Base-by-base conservation (phyloP, 441 rosid species). In the Pelargonium myrrhifolium region DNA sequence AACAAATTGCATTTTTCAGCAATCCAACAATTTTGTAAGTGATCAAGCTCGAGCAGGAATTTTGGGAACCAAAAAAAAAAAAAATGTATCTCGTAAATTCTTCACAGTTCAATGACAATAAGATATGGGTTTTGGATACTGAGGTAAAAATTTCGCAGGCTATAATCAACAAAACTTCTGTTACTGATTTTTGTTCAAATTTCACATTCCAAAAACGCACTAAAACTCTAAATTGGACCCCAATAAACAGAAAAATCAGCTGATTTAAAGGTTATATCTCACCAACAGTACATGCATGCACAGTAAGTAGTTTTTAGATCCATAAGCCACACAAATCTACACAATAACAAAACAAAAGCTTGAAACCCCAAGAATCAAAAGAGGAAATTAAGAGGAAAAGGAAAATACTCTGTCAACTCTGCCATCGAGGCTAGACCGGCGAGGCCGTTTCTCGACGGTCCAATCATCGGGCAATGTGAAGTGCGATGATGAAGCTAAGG, bases 391-490 rank as follows among this genome's bases (percentile, higher is more conserved):
- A 59, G 10, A 31, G 28, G 18, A 43, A 4, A 47, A 28, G 28
- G 5, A 18, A 17, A 28, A 65, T 66, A 83, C 86, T 69, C 56
- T 77, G 75, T 80, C 83, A 37, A 77, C 65, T 51, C 6, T 66
- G 62, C 64, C 72, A 5, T 73, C 68, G 69, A 43, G 62, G 60
- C 60, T 26, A 39, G 68, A 1, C 31, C 68, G 69, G 39, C 85
- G 85, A 10, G 21, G 83, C 26, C 79, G 78, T 31, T 74, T 55
- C 78, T 75, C 76, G 61, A 73, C 68, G 53, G 74, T 42, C 87
- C 87, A 84, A 59, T 70, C 84, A 60, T 59, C 59, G 4, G 80
- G 81, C 72, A 76, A 59, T 21, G 72, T 37, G 73, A 79, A 68
- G 62, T 61, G 62, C 51, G 26, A 11, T 9, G 65, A 64, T 21